Evolutionary conservation across 768 basidiomycete species (phyloP), one percentile per base, ranked within the genome.

Genomic region (Boletus coccyginus): DNA sequence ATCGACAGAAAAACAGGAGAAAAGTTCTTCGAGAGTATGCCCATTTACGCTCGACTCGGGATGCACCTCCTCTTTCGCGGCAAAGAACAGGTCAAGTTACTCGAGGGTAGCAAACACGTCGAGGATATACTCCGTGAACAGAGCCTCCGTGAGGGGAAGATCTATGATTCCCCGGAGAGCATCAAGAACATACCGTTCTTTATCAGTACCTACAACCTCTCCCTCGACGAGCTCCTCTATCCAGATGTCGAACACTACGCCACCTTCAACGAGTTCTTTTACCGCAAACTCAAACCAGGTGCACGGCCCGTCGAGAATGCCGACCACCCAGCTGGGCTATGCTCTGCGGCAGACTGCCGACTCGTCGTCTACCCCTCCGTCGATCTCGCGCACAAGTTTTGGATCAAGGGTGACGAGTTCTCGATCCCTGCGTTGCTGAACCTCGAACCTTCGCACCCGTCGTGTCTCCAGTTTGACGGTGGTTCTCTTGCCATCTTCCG

Each of bases 191-290:
- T 85, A 42, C 78, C 78, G 0, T 80, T 79, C 6, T 86, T 87
- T 66, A 73, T 86, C 57, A 53, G 75, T 19, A 79, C 83, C 0
- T 86, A 86, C 68, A 62, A 70, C 2, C 76, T 93, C 44, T 66
- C 81, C 13, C 66, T 78, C 19, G 74, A 76, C 46, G 87, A 92
- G 63, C 79, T 93, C 19, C 72, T 85, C 14, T 68, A 87, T 32
- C 80, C 85, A 2, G 85, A 92, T 66, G 69, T 86, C 46, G 33
- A 42, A 2, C 76, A 81, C 43, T 92, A 92, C 68, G 71, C 71
- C 62, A 83, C 73, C 13, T 90, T 94, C 77, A 94, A 93, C 71
- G 77, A 85, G 7, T 92, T 94, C 76, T 94, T 94, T 75, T 60
- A 50, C 48, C 81, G 84, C 41, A 78, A 82, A 63, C 75, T 92